Conservation (phyloP, 805 yeast species). For the Schizosaccharomyces lindneri region DNA sequence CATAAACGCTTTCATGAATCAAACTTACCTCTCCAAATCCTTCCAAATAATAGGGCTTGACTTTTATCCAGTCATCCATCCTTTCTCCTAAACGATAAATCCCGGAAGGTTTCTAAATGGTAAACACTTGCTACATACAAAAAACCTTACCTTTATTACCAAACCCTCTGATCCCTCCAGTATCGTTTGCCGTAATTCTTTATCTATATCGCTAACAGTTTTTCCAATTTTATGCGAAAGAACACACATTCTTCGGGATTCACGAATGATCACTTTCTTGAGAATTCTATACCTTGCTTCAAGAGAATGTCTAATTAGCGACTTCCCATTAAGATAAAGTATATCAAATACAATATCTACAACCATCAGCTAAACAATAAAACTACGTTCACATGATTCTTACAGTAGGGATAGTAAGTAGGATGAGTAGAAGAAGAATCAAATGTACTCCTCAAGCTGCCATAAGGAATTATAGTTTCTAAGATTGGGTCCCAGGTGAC, state of each 20-base stretch:
- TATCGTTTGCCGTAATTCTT: conserved; percentile 12
- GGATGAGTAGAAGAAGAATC: not conserved
- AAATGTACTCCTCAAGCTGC: conserved; percentile 23
- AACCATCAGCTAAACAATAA: not conserved
- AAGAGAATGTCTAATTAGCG: conserved; percentile 31
- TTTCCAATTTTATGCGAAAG: conserved; percentile 17
- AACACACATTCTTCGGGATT: conserved; percentile 3
- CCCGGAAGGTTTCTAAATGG: conserved; percentile 21
- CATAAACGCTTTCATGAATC: not conserved
- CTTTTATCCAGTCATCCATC: conserved; percentile 52
- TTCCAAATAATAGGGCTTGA: conserved; percentile 73
- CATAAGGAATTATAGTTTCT: conserved; percentile 44
- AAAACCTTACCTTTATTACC: conserved; percentile 26
- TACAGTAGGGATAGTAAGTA: not conserved
- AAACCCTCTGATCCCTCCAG: conserved; percentile 51
- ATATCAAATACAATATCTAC: conserved; percentile 37
- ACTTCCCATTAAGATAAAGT: conserved; percentile 38
- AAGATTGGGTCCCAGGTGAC: conserved; percentile 47
- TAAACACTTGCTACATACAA: not conserved
- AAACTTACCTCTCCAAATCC: conserved; percentile 41
- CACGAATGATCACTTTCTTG: conserved; percentile 15
- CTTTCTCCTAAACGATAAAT: conserved; percentile 38
- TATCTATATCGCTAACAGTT: conserved; percentile 27
- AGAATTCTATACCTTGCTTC: conserved; percentile 31
- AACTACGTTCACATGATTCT: not conserved